These are phyloP conservation scores for Tulasnella sp. DNA, from an alignment of 768 basidiomycete species.

Conservation along the genomic window DNA sequence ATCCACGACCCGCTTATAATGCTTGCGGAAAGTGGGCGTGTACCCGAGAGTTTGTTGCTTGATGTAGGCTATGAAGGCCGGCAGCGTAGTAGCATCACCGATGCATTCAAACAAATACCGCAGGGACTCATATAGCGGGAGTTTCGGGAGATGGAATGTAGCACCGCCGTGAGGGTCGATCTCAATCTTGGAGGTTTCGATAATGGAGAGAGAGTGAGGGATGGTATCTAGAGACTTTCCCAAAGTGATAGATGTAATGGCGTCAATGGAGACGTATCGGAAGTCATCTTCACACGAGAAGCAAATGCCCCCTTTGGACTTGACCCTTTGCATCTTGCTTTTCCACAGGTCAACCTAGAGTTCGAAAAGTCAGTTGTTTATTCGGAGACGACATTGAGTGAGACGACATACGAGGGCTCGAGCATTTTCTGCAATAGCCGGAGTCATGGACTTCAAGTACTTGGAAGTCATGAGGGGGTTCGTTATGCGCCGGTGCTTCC, in stretches of 20 bases:
- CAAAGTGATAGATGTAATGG: neutral
- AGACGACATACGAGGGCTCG: neutral
- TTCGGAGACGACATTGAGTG: neutral
- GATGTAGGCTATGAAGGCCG: neutral
- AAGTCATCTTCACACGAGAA: constrained; percentile 7
- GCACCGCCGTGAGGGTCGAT: neutral
- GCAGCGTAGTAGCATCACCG: neutral
- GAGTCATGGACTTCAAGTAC: neutral
- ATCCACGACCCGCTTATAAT: neutral
- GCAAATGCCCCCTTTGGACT: neutral
- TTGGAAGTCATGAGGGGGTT: neutral
- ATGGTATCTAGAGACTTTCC: neutral
- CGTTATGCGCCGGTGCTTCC: neutral
- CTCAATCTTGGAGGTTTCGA: neutral
- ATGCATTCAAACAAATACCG: constrained; percentile 13
- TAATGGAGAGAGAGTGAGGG: neutral
- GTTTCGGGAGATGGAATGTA: neutral
- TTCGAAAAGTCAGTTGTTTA: neutral
- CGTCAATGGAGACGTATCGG: neutral
- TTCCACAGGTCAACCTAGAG: neutral
- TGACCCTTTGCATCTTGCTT: neutral
- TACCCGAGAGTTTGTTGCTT: neutral
- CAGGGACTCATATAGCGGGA: neutral
- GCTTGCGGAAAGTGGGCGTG: neutral
- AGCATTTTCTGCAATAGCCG: neutral